Evolutionary conservation across 2,329 filamentous ascomycete species (phyloP), one percentile per base, ranked within the genome.

Genomic region (Penicillium sp.): DNA sequence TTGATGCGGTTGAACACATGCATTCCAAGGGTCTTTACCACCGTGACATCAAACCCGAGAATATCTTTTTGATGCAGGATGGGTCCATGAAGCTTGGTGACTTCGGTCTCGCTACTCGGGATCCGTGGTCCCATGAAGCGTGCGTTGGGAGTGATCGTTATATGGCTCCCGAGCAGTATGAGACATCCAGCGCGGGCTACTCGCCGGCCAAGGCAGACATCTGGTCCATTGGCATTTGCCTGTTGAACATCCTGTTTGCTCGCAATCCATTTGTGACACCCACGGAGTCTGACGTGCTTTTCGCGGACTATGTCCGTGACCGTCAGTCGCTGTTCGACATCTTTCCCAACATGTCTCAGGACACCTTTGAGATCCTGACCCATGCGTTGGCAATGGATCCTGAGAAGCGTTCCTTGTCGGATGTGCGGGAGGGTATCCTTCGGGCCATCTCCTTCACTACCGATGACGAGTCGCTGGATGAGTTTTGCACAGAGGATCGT

Each of bases 41-140:
- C 64, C 87, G 93, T 47, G 93, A 98, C 68, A 96, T 98, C 79
- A 98, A 98, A 74, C 93, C 93, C 0, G 93, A 98, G 77, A 98
- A 98, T 75, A 95, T 98, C 67, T 97, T 98, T 67, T 77, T 98
- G 50, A 86, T 83, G 43, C 80, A 90, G 45, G 80, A 84, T 53
- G 91, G 91, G 38, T 78, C 84, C 26, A 86, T 97, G 86, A 98
- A 98, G 73, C 81, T 98, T 23, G 93, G 93, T 59, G 93, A 98
- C 68, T 95, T 97, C 64, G 93, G 93, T 39, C 76, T 98, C 48
- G 90, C 90, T 36, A 96, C 91, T 8, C 86, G 82, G 5, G 88
- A 94, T 47, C 76, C 82, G 55, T 95, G 88, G 89, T 94, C 87
- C 16, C 86, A 86, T 57, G 93, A 98, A 73, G 84, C 85, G 49